A percentile compares a stretch with the other conserved stretches of the same genome.
phyloP scores from a whole-genome alignment of 805 yeast genomes.

The Maudiozyma bulderi region DNA sequence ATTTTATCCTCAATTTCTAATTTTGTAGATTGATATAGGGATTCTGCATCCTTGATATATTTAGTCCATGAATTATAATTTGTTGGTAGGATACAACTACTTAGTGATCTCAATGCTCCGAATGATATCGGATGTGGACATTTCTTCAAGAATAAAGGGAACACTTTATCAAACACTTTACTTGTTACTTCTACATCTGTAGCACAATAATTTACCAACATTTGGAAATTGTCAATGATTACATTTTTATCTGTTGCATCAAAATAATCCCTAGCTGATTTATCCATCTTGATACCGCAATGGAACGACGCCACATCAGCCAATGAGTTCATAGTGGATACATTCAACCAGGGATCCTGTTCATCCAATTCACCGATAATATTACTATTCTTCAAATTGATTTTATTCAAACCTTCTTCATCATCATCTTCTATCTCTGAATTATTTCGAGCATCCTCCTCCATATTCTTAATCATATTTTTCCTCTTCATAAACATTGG shows the following conservation, averaged over 20 bases:
- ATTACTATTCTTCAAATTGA: not conserved
- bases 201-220: slow-evolving; percentile 73
- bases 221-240: slow-evolving; percentile 47
- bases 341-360: slow-evolving; percentile 73
- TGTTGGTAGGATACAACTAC: slow-evolving; percentile 71
- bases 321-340: slow-evolving; percentile 69
- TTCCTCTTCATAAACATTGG: slow-evolving; percentile 60
- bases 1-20: slow-evolving; percentile 49
- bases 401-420: not conserved
- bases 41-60: slow-evolving; percentile 63
- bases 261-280: slow-evolving; percentile 58
- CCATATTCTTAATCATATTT: slow-evolving; percentile 22
- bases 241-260: slow-evolving; percentile 42
- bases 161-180: slow-evolving; percentile 53
- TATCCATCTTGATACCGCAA: slow-evolving; percentile 59
- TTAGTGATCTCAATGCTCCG: slow-evolving; percentile 70
- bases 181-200: slow-evolving; percentile 72
- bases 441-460: not conserved
- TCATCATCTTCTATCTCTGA: slow-evolving; percentile 6
- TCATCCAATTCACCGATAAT: slow-evolving; percentile 8
- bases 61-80: slow-evolving; percentile 55
- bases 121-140: slow-evolving; percentile 94
- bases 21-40: slow-evolving; percentile 49
- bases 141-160: slow-evolving; percentile 54
- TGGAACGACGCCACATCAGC: slow-evolving; percentile 73